Conservation (phyloP, 495 filamentous ascomycete genomes). For the Achaetomiella virescens region DNA sequence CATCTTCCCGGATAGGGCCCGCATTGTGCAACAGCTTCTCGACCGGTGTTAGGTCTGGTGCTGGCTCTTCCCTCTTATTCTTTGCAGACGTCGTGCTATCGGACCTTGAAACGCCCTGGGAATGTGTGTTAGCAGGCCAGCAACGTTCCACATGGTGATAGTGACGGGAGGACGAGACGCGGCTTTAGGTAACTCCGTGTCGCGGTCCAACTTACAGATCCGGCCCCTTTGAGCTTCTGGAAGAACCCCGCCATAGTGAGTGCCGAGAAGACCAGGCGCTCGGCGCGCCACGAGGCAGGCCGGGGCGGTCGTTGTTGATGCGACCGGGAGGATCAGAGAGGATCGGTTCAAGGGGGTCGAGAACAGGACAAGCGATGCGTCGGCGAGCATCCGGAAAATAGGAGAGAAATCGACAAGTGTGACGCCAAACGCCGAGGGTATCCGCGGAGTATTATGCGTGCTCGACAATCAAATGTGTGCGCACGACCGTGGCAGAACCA, state of each 20-base stretch:
- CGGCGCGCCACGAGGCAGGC: conserved; percentile 17
- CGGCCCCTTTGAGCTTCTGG: conserved; percentile 37
- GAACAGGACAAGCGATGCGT: background rate
- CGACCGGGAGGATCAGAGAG: background rate
- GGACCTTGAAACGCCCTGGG: conserved; percentile 32
- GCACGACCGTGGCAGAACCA: background rate
- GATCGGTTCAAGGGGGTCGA: background rate
- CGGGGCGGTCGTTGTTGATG: conserved; percentile 7
- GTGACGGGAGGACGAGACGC: background rate
- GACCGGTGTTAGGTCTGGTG: conserved; percentile 64
- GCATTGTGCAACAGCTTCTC: conserved; percentile 78
- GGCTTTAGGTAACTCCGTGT: conserved; percentile 16
- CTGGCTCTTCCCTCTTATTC: conserved; percentile 66
- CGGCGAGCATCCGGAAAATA: conserved; percentile 10
- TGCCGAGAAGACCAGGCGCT: conserved; percentile 12
- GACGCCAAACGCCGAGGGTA: background rate
- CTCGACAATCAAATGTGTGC: background rate
- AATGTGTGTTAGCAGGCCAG: background rate
- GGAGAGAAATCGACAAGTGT: background rate
- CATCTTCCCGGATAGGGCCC: conserved; percentile 72
- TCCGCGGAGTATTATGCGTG: background rate
- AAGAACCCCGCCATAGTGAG: conserved; percentile 42
- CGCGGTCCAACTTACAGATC: conserved; percentile 25
- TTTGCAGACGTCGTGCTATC: conserved; percentile 35
- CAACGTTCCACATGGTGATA: conserved; percentile 2